These are phyloP conservation scores for Actinomortierella ambigua DNA, from an alignment of 371 early-diverging fungal species.

Conservation along the genomic window DNA sequence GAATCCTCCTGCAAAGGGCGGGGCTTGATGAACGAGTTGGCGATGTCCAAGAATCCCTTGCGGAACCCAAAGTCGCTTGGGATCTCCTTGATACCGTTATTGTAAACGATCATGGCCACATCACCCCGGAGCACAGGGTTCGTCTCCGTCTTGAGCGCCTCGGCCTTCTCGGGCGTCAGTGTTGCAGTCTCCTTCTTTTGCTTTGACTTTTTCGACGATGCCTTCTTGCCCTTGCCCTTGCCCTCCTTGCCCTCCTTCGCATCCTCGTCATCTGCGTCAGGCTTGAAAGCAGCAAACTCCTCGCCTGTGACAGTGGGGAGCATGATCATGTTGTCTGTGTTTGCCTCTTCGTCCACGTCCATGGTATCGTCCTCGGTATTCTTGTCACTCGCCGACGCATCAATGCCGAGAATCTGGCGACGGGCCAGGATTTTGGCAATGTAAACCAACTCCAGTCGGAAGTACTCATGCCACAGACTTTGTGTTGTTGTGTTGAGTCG, in stretches of 20 bases:
- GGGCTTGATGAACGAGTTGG: slow-evolving; percentile 63
- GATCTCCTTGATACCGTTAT: slow-evolving; percentile 84
- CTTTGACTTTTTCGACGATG: slow-evolving; percentile 16
- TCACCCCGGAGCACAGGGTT: slow-evolving; percentile 81
- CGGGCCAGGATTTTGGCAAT: slow-evolving; percentile 85
- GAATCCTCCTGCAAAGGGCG: slow-evolving; percentile 48
- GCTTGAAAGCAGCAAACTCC: slow-evolving; percentile 46
- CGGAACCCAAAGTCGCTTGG: slow-evolving; percentile 79
- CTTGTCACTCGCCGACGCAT: slow-evolving; percentile 40
- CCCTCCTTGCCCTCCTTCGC: slow-evolving; percentile 41
- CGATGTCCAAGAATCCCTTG: slow-evolving; percentile 72
- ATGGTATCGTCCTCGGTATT: slow-evolving; percentile 48
- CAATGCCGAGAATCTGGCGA: slow-evolving; percentile 77
- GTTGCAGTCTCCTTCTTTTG: slow-evolving; percentile 19
- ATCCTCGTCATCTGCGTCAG: slow-evolving; percentile 47
- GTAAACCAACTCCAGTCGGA: slow-evolving; percentile 89
- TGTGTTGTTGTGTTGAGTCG: slow-evolving; percentile 77
- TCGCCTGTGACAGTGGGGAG: slow-evolving; percentile 68
- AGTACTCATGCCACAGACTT: slow-evolving; percentile 91
- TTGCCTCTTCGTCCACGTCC: slow-evolving; percentile 42
- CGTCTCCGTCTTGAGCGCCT: slow-evolving; percentile 54
- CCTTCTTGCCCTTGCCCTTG: slow-evolving; percentile 17
- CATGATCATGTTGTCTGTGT: slow-evolving; percentile 57
- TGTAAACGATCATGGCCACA: slow-evolving; percentile 81
- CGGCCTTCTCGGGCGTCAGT: slow-evolving; percentile 54